These are phyloP conservation scores for Dillenia turbinata DNA, from an alignment of 164 flowering plant species.

Conservation along the genomic window DNA sequence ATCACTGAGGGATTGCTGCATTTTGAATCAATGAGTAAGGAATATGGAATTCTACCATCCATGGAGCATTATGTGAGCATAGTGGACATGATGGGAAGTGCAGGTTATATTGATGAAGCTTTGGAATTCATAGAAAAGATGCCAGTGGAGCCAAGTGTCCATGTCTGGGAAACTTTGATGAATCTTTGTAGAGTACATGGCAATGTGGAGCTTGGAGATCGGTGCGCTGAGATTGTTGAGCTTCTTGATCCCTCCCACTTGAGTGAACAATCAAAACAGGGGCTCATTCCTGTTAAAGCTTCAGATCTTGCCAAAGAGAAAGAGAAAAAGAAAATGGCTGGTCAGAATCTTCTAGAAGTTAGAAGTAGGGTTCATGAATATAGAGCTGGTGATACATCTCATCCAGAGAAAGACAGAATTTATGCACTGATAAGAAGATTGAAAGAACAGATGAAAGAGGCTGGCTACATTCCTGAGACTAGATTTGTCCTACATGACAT, in stretches of 20 bases:
- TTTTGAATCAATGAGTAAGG: constrained; percentile 58
- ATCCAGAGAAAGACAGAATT: constrained; percentile 47
- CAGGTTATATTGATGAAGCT: constrained; percentile 66
- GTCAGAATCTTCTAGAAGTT: constrained; percentile 27
- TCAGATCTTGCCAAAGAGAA: constrained; percentile 42
- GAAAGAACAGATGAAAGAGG: constrained; percentile 55
- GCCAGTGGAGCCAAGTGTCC: constrained; percentile 56
- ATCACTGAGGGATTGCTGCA: constrained; percentile 69
- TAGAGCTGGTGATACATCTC: constrained; percentile 70
- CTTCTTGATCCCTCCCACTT: constrained; percentile 51
- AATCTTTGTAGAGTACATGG: constrained; percentile 62
- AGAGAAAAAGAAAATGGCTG: constrained; percentile 34
- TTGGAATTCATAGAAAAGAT: constrained; percentile 63
- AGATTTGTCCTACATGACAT: constrained; percentile 62
- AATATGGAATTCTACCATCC: constrained; percentile 52
- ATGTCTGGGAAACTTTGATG: constrained; percentile 70
- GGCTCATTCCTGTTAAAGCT: constrained; percentile 46
- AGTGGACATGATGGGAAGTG: constrained; percentile 65
- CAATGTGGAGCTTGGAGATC: constrained; percentile 53
- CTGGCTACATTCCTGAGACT: constrained; percentile 60
- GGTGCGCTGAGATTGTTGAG: constrained; percentile 53
- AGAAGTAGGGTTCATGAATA: constrained; percentile 45
- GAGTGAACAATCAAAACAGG: constrained; percentile 45
- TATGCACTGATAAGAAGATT: constrained; percentile 40
- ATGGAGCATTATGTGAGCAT: constrained; percentile 61